Evolutionary conservation across 2,329 filamentous ascomycete genomes (phyloP), one percentile per base, ranked within the genome.

Genomic region (Pezicula rhizophila): DNA sequence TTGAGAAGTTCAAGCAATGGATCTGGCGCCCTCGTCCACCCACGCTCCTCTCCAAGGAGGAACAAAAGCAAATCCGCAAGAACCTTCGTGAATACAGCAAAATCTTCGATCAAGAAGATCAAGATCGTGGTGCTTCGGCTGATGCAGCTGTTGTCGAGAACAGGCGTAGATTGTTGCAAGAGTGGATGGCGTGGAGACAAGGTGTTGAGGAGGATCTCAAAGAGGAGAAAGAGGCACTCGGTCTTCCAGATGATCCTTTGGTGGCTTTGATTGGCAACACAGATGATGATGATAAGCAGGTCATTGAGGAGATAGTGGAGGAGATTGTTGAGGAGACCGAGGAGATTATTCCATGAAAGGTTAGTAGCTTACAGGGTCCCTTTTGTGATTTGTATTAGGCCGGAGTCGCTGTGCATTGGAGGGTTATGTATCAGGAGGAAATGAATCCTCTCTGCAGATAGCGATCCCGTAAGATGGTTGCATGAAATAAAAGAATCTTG

Each of bases 1-100:
- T 95, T 51, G 93, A 99, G 58, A 95, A 95, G 71, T 97, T 99
- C 81, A 96, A 96, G 80, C 93, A 99, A 70, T 89, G 91, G 72
- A 71, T 88, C 55, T 99, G 93, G 93, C 87, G 93, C 40, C 93
- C 93, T 17, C 87, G 93, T 39, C 93, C 93, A 17, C 68, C 88
- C 7, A 93, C 89, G n/a, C 82, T 99, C 54, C 85, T 99, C 50
- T 84, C 80, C 69, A 96, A 96, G 74, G 92, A 97, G 55, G 92
- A 99, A 76, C 93, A 97, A 76, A 95, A 96, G 78, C 80, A 87
- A 64, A 89, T 97, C 64, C 92, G 95, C 75, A 96, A 96, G 82
- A 99, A 96, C 72, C 84, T 99, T 48, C 88, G 92, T 60, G 93
- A 97, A 71, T 99, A 96, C 81, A 89, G 85, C 68, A 88, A 89